Percentiles rank a stretch among this genome's conserved stretches.
Conservation (phyloP, 768 basidiomycete species). For the Suillus americanus region DNA sequence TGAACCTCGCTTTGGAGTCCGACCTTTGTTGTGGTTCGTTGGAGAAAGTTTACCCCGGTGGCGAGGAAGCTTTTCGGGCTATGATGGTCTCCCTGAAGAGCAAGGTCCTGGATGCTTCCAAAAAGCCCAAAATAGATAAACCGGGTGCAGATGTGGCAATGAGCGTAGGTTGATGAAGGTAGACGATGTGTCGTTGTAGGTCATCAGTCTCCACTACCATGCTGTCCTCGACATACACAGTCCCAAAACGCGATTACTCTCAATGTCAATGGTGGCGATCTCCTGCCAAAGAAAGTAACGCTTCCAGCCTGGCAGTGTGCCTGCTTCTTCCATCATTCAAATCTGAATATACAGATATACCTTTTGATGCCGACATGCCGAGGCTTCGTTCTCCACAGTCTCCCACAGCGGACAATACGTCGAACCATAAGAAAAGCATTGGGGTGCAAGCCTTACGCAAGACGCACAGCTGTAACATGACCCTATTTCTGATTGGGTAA, state of each 20-base stretch:
- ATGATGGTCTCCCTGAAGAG: slow-evolving; percentile 34
- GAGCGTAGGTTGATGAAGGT: slow-evolving; percentile 28
- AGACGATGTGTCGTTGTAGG: neutral
- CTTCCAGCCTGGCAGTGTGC: neutral
- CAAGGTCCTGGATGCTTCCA: slow-evolving; percentile 17
- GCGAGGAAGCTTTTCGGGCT: slow-evolving; percentile 31
- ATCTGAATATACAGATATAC: slow-evolving; percentile 1
- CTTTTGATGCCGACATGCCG: slow-evolving; percentile 31
- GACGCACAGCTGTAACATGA: slow-evolving; percentile 19
- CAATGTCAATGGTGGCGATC: neutral
- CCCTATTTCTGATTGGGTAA: slow-evolving; percentile 16
- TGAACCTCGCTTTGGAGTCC: slow-evolving; percentile 76
- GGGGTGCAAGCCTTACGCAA: slow-evolving; percentile 32
- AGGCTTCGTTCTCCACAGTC: slow-evolving; percentile 33
- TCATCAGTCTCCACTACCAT: neutral
- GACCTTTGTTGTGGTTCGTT: slow-evolving; percentile 32
- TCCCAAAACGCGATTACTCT: neutral
- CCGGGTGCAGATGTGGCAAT: slow-evolving; percentile 27
- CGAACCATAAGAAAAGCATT: slow-evolving; percentile 29
- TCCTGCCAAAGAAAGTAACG: too few relatives aligned
- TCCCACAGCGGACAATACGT: slow-evolving; percentile 27
- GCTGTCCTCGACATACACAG: neutral
- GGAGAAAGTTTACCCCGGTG: slow-evolving; percentile 35
- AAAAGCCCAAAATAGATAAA: slow-evolving; percentile 17
- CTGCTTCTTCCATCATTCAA: slow-evolving; percentile 1